Percentiles rank a stretch among this genome's conserved stretches.
phyloP scores from a whole-genome alignment of 495 filamentous ascomycete species.

The Hypoxylon crocopeplum region DNA sequence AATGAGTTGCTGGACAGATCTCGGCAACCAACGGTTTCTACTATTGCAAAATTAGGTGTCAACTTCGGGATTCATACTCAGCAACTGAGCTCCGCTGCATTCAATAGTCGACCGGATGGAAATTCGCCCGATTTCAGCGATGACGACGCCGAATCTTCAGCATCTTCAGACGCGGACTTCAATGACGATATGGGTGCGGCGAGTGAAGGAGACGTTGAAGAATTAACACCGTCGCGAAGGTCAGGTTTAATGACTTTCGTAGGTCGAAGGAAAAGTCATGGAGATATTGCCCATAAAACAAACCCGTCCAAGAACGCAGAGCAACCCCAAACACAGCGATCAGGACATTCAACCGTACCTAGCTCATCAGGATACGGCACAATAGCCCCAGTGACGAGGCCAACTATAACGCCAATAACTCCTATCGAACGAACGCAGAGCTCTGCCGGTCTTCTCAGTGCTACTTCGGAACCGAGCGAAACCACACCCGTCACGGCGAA shows the following conservation, averaged over 20 bases:
- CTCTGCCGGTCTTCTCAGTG: conserved; percentile 1
- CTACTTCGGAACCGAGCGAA: conserved; percentile 8
- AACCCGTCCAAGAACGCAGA: background rate
- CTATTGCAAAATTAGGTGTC: conserved; percentile 65
- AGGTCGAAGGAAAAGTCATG: conserved; percentile 45
- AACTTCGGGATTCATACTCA: conserved; percentile 81
- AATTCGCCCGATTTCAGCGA: conserved; percentile 50
- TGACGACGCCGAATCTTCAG: conserved; percentile 48
- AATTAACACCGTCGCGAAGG: conserved; percentile 18
- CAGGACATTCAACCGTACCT: background rate
- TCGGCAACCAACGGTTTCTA: conserved; percentile 69
- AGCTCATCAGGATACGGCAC: conserved; percentile 30
- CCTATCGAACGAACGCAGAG: conserved; percentile 1
- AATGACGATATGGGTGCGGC: conserved; percentile 38
- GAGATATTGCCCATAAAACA: conserved; percentile 34
- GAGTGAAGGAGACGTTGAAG: conserved; percentile 36
- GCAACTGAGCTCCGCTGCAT: conserved; percentile 67
- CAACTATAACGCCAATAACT: background rate
- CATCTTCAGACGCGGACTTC: conserved; percentile 38
- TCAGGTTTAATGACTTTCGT: conserved; percentile 36
- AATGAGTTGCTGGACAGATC: conserved; percentile 46
- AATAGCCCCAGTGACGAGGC: background rate
- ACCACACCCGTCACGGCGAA: conserved; percentile 24
- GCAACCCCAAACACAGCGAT: background rate
- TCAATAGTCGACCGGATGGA: conserved; percentile 60